These are phyloP conservation scores for Emmonsiellopsis sp. DNA, from an alignment of 2,329 filamentous ascomycete genomes.

Conservation along the genomic window DNA sequence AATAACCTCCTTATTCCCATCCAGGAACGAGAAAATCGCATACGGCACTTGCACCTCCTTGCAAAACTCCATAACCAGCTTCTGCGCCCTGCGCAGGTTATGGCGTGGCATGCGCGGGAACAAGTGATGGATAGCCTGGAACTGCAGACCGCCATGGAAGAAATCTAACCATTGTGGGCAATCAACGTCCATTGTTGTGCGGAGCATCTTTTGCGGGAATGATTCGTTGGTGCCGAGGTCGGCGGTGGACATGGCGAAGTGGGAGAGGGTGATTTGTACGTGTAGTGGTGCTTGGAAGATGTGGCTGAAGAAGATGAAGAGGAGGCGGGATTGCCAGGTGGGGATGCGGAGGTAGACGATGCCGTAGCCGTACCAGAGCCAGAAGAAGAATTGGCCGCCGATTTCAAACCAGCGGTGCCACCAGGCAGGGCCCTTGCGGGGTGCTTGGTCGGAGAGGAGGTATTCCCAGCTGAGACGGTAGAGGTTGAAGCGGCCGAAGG, in stretches of 20 bases:
- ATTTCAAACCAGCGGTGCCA: slow-evolving; percentile 81
- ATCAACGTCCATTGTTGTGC: slow-evolving; percentile 89
- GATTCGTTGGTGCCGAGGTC: slow-evolving; percentile 77
- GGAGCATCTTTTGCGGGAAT: slow-evolving; percentile 82
- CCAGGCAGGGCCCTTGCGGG: slow-evolving; percentile 65
- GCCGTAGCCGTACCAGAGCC: slow-evolving; percentile 79
- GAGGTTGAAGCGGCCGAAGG: slow-evolving; percentile 78
- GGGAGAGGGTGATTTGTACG: slow-evolving; percentile 81
- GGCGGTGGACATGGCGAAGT: slow-evolving; percentile 88
- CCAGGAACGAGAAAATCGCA: slow-evolving; percentile 73
- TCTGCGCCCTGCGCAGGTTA: slow-evolving; percentile 68
- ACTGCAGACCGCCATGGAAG: slow-evolving; percentile 80
- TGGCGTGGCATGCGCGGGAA: slow-evolving; percentile 78
- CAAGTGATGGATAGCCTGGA: slow-evolving; percentile 80
- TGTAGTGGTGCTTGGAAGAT: slow-evolving; percentile 73
- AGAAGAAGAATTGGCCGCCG: slow-evolving; percentile 68
- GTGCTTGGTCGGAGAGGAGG: slow-evolving; percentile 60
- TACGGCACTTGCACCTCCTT: slow-evolving; percentile 76
- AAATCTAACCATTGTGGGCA: slow-evolving; percentile 84
- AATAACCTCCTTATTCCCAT: slow-evolving; percentile 75
- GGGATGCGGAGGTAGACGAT: slow-evolving; percentile 66
- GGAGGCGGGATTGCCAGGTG: slow-evolving; percentile 57
- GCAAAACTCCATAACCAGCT: slow-evolving; percentile 71
- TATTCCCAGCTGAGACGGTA: slow-evolving; percentile 75
- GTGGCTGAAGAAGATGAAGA: slow-evolving; percentile 72